Conservation (phyloP, 169 alveolate species). For the Plasmodium cynomolgi region DNA sequence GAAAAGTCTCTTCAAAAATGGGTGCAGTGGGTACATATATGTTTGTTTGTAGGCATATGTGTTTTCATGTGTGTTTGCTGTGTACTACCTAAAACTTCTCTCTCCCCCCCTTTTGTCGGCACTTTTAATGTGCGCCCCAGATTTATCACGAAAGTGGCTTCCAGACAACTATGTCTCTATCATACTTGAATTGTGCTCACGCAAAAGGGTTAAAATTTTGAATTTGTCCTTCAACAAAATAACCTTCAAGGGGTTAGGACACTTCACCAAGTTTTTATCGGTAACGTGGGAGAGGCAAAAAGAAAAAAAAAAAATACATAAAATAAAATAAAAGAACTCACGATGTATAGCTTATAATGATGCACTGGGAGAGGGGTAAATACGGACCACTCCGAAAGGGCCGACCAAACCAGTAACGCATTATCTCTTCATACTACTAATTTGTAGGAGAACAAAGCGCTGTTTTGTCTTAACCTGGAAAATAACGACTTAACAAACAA, state of each 20-base stretch:
- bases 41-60: neutral
- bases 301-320: neutral
- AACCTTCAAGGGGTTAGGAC: constrained; percentile 30
- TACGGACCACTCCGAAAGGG: neutral
- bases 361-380: neutral
- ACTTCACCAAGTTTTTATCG: constrained; percentile 22
- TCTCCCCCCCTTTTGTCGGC: neutral
- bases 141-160: constrained; percentile 73
- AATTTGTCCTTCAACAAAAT: constrained; percentile 69
- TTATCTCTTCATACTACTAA: neutral
- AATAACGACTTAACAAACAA: constrained; percentile 65
- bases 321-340: neutral
- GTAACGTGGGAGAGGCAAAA: neutral
- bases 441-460: constrained; percentile 55
- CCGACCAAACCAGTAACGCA: neutral
- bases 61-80: neutral
- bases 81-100: neutral
- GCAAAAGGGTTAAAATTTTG: constrained; percentile 49
- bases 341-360: neutral
- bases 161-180: constrained; percentile 63
- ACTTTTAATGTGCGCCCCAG: constrained; percentile 1
- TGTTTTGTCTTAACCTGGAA: constrained; percentile 53
- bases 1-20: neutral
- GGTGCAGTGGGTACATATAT: neutral
- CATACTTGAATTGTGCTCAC: constrained; percentile 51